Conservation (phyloP, 2,329 filamentous ascomycete species). For the Verticillium albo-atrum region DNA sequence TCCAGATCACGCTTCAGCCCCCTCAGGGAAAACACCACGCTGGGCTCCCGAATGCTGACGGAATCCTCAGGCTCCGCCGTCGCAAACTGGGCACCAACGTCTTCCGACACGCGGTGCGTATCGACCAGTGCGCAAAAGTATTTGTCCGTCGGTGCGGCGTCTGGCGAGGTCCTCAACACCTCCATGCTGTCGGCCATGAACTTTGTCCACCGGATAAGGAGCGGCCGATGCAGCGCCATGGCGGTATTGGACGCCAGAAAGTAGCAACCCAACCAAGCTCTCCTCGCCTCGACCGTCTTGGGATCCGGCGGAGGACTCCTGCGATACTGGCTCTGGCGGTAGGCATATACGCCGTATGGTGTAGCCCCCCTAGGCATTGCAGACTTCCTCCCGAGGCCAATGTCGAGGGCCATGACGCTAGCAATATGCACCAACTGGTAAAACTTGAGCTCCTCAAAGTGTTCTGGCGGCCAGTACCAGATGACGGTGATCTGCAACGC, state of each 20-base stretch:
- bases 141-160: constrained; percentile 52
- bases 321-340: constrained; percentile 33
- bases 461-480: constrained; percentile 82
- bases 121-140: constrained; percentile 56
- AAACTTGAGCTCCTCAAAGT: constrained; percentile 83
- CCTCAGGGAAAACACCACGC: constrained; percentile 60
- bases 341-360: constrained; percentile 10
- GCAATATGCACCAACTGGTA: constrained; percentile 83
- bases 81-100: constrained; percentile 61
- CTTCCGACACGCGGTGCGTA: constrained; percentile 61
- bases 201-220: constrained; percentile 53
- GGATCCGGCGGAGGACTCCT: constrained; percentile 44
- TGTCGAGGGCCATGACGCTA: constrained; percentile 76
- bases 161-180: constrained; percentile 46
- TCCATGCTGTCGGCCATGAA: constrained; percentile 59
- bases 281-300: constrained; percentile 48
- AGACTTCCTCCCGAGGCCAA: constrained; percentile 63
- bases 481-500: constrained; percentile 69
- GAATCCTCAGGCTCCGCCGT: constrained; percentile 58
- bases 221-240: constrained; percentile 57
- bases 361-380: background rate
- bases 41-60: constrained; percentile 54
- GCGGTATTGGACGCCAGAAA: constrained; percentile 55
- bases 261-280: constrained; percentile 57
- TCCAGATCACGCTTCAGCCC: constrained; percentile 62